Base-by-base conservation (phyloP, 1,139 yeast species). In the Martiniozyma asiatica region DNA sequence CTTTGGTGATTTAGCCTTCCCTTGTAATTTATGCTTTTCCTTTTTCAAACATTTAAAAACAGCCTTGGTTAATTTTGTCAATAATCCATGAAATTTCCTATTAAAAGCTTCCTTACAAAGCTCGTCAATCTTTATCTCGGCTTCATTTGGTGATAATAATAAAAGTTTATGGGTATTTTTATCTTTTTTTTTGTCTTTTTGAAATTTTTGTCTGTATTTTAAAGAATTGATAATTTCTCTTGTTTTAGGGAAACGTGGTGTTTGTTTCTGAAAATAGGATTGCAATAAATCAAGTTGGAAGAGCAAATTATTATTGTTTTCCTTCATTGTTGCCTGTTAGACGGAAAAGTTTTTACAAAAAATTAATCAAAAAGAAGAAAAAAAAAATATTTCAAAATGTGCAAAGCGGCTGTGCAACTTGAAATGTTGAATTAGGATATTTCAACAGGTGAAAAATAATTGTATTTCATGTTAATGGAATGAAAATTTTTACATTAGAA, bases 221-320 rank as follows among this genome's bases (percentile, higher is more conserved):
- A 47, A 40, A 34, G 56, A 45, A 44, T 58, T 47, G 55, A 67
- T 40, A 63, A 70, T 44, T 58, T 63, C 65, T 34, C 59, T 61
- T 2, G 84, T 74, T 35, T 62, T 62, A 1, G 63, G 59, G 42
- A 65, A 71, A 37, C 84, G 55, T 3, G 84, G 75, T 20, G 57
- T 50, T 16, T 44, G 26, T 28, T 55, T 46, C 25, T 56, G 46
- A 50, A 58, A 68, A 47, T 64, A 66, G 30, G 61, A 59, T 42
- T 70, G 75, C 26, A 70, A 52, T 28, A 68, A 48, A 41, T 70
- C 77, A 26, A 69, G 53, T 40, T 60, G 64, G 68, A 73, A 68
- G 45, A 67, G 32, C 3, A 48, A 32, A 26, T 51, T 50, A 14
- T 49, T 53, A 30, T 44, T 48, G 10, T 35, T 38, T 22, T 30